Base-by-base conservation (phyloP, 345 rosid species). In the Passiflora organensis region DNA sequence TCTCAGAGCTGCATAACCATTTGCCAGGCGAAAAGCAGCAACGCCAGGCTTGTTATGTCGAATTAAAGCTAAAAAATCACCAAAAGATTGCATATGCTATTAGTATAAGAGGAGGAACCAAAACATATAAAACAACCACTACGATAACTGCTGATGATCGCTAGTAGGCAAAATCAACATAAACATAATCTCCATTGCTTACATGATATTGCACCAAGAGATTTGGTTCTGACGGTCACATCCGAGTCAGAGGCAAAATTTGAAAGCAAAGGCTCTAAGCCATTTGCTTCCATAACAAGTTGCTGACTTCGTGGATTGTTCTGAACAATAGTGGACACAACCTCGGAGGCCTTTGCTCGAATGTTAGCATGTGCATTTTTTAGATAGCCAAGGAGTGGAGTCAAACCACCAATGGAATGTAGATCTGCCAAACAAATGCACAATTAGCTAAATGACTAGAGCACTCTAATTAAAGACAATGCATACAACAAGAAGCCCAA, bases 171-270 rank as follows among this genome's bases (percentile, higher is more conserved):
- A 15, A 18, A 60, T 19, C 23, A 15, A 18, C 8, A 32, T 14
- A 56, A 41, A 5, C 5, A 49, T 36, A 49, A 63, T n/a, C 34
- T n/a, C n/a, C n/a, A 67, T 32, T 8, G 73, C 96, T 81, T 69
- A 85, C 98, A 91, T n/a, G 93, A 88, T 79, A 91, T 77, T 58
- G 98, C 96, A 53, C 96, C 85, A 19, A 91, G 91, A 0, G 95
- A 88, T 69, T 88, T 86, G 52, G 90, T 78, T 39, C 90, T 77
- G 62, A 76, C 90, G 51, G 65, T 69, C 49, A 77, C 66, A 54
- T 86, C 93, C 2, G 93, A 72, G 58, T 91, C 95, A 18, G 84
- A 63, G 2, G 73, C 21, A 64, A 88, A 86, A 76, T 82, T 88
- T 45, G 77, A 53, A 32, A 88, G 68, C 10, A 91, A 82, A 48